Evolutionary conservation across 2,329 filamentous ascomycete species (phyloP).

Genomic region (Alternaria novae-zelandiae): DNA sequence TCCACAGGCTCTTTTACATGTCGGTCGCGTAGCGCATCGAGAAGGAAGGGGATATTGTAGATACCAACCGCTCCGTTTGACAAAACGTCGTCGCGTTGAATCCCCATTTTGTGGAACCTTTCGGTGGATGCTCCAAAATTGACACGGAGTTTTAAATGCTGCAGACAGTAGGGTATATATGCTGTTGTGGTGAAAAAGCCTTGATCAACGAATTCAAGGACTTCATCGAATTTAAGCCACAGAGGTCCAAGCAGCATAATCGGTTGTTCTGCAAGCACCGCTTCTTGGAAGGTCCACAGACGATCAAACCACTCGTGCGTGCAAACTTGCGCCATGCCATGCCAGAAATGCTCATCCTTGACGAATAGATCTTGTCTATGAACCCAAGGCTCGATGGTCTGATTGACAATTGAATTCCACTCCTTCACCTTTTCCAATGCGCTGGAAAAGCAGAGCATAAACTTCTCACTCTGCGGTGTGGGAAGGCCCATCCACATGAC

Average conservation of each 20-base stretch:
- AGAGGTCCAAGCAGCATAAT: not conserved
- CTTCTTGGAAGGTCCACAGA: not conserved
- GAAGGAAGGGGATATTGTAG: too few relatives aligned
- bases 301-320: not conserved
- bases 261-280: not conserved
- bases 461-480: not conserved
- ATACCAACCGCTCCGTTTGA: not conserved
- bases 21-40: fast-evolving
- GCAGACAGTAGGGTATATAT: too few relatives aligned
- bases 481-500: not conserved
- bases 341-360: not conserved
- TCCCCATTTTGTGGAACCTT: too few relatives aligned
- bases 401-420: not conserved
- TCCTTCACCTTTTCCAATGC: not conserved
- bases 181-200: too few relatives aligned
- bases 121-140: too few relatives aligned
- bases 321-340: not conserved
- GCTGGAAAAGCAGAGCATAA: not conserved
- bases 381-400: too few relatives aligned
- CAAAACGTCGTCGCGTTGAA: too few relatives aligned
- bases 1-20: not conserved
- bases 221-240: not conserved
- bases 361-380: not conserved
- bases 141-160: too few relatives aligned
- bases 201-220: not conserved